Evolutionary conservation across 371 early-diverging fungal genomes (phyloP).

Genomic region (Apophysomyces trapeziformis): DNA sequence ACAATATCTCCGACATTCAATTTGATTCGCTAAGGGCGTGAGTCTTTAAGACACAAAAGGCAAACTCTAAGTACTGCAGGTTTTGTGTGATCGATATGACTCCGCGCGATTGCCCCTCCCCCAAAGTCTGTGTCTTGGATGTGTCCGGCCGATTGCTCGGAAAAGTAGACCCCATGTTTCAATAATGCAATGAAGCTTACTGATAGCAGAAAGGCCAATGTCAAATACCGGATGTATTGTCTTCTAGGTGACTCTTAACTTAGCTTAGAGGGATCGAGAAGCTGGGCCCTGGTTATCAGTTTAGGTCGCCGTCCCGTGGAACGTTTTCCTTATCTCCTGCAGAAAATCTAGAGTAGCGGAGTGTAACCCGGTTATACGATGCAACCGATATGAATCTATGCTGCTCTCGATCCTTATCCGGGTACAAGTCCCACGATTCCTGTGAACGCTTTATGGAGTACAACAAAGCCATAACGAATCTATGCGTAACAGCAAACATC

Average conservation of each 20-base stretch:
- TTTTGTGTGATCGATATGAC: constrained; percentile 8
- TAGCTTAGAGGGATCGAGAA: background rate
- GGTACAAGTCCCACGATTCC: background rate
- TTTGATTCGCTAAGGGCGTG: background rate
- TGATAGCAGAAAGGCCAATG: too few species aligned
- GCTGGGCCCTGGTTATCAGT: background rate
- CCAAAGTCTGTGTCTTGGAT: background rate
- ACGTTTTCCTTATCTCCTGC: constrained; percentile 5
- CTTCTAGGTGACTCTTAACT: background rate
- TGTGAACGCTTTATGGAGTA: background rate
- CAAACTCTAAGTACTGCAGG: background rate
- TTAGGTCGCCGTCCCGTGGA: constrained; percentile 9
- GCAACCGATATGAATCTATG: constrained; percentile 1
- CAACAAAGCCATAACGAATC: too few species aligned
- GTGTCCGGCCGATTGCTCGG: background rate
- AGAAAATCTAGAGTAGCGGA: constrained; percentile 4
- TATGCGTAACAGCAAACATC: too few species aligned
- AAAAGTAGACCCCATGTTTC: background rate
- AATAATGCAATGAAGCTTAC: background rate
- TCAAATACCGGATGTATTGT: too few species aligned
- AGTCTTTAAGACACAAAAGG: constrained; percentile 1
- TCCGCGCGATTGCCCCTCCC: constrained; percentile 1
- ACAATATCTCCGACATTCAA: background rate
- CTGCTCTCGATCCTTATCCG: background rate
- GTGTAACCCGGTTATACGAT: background rate